Evolutionary conservation across 768 basidiomycete species (phyloP), one percentile per base, ranked within the genome.

Genomic region (Trametes gibbosa): DNA sequence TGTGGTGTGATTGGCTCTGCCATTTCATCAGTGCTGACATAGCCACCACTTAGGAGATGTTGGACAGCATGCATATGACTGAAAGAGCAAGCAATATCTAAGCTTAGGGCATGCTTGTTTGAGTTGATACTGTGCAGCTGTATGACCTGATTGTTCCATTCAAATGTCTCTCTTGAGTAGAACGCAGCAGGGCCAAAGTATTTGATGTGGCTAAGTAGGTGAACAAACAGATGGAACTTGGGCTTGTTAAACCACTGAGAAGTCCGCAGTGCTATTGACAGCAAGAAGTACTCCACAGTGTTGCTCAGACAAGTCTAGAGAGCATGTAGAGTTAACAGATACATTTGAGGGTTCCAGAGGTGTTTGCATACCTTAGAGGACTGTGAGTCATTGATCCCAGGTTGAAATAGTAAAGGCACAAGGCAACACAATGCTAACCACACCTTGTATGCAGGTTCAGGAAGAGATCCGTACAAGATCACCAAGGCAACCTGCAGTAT

Each of bases 361-460:
- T n/a, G n/a, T n/a, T n/a, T 17, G n/a, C 47, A 16, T 10, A 48
- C 47, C 47, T 7, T 8, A 23, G 29, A 48, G 4, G 29, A 13
- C 2, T 5, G 3, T 19, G 32, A 50, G 39, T 78, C 58, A 0
- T 56, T 17, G 23, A 80, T 80, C 3, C 56, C 25, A 0, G 76
- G 74, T 54, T 77, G 75, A 70, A 72, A 81, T 1, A 79, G 59
- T 0, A 81, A 63, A 0, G 74, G 69, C 0, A 73, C 63, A 4
- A 81, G 61, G 3, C 62, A 66, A 1, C 67, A 69, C 0, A 79
- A 58, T 0, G 74, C 54, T 1, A 71, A 27, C 79, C 77, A 79
- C 0, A 72, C 59, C 14, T 66, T 63, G 25, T 68, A 69, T 14
- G 60, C 63, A 1, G 68, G 56, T 0, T n/a, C 5, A 5, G 73